These are phyloP conservation scores for Cystoisospora suis DNA, from an alignment of 169 alveolate genomes.

Conservation along the genomic window DNA sequence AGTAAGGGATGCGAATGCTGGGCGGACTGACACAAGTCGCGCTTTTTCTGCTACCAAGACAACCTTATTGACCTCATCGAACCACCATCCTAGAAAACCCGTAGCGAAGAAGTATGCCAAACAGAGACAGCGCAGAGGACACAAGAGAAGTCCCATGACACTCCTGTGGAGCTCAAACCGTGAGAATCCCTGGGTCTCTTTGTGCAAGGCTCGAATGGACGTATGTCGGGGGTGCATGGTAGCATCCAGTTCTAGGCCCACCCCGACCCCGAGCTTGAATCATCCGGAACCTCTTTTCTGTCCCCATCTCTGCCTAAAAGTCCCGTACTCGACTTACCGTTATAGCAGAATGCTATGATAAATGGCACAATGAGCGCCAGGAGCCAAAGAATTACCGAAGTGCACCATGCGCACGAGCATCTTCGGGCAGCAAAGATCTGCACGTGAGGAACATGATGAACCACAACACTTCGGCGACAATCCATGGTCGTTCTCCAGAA, in stretches of 20 bases:
- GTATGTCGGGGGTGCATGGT: no score
- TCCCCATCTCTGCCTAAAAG: no score
- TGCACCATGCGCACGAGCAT: slow-evolving; percentile 6
- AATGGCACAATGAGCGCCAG: background rate
- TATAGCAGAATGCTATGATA: slow-evolving; percentile 20
- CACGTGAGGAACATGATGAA: background rate
- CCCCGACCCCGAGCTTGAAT: no score
- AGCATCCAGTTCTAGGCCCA: no score
- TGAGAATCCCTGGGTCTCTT: no score
- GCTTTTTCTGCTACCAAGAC: background rate
- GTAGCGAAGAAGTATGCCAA: no score
- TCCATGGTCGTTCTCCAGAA: background rate
- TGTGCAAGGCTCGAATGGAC: no score
- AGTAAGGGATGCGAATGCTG: background rate
- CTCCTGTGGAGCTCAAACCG: no score
- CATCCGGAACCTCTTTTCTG: no score
- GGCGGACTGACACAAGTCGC: background rate
- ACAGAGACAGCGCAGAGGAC: background rate
- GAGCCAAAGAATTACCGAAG: background rate
- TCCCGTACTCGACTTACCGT: background rate
- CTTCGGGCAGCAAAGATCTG: slow-evolving; percentile 35
- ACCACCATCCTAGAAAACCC: slow-evolving; percentile 42
- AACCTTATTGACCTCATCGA: background rate
- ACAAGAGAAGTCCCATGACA: no score
- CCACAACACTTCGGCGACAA: slow-evolving; percentile 24